These are phyloP conservation scores for Nakaseomyces sp. DNA, from an alignment of 1,139 yeast species.

Conservation along the genomic window DNA sequence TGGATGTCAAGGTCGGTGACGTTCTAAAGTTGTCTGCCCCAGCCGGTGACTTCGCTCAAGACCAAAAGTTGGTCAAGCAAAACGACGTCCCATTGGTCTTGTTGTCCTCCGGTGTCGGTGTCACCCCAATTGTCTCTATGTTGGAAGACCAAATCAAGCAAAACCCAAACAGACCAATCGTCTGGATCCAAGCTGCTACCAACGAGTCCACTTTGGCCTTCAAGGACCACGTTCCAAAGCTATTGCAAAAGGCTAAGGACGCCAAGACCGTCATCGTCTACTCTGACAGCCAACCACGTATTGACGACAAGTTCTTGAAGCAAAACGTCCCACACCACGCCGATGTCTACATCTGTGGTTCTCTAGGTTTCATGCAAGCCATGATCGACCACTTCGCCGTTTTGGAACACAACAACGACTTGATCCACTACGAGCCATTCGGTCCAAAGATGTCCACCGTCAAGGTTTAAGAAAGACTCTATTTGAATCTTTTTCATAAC, in stretches of 20 bases:
- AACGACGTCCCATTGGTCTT: conserved; percentile 36
- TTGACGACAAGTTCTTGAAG: conserved; percentile 20
- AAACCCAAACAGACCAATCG: conserved; percentile 27
- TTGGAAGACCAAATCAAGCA: conserved; percentile 32
- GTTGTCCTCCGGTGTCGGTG: conserved; percentile 59
- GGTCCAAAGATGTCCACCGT: conserved; percentile 30
- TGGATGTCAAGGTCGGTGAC: conserved; percentile 43
- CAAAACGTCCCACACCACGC: conserved; percentile 21
- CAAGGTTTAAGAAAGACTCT: conserved; percentile 12
- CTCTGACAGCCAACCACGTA: conserved; percentile 22
- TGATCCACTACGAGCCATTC: conserved; percentile 28
- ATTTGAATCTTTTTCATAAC: neutral
- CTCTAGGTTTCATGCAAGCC: conserved; percentile 24
- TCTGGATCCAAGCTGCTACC: conserved; percentile 28
- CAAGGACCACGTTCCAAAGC: conserved; percentile 18
- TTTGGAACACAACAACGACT: conserved; percentile 19
- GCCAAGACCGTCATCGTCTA: conserved; percentile 16
- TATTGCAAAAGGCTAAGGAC: conserved; percentile 14
- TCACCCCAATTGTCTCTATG: conserved; percentile 54
- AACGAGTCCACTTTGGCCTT: conserved; percentile 22
- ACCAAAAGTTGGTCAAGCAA: conserved; percentile 18
- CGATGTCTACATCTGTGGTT: conserved; percentile 29
- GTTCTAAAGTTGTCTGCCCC: conserved; percentile 49
- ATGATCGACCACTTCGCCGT: conserved; percentile 20
- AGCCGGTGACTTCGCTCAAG: conserved; percentile 44